Evolutionary conservation across 2,329 filamentous ascomycete species (phyloP).

Genomic region (Curvularia spicifera): DNA sequence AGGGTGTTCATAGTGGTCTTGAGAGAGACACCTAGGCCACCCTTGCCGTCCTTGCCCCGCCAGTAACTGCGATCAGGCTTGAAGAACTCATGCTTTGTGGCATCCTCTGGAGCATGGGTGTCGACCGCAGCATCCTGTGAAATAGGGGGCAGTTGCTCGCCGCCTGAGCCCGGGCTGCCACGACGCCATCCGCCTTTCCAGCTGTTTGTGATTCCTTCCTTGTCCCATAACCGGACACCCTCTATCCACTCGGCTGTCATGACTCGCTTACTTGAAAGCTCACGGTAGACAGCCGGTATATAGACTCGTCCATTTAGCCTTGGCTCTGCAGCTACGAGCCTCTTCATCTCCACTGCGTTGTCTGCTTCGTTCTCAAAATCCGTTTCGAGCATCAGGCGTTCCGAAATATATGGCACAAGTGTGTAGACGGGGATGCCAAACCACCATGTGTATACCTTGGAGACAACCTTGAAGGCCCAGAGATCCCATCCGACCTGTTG

Average conservation of each 20-base stretch:
- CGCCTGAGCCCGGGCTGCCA: slow-evolving; percentile 79
- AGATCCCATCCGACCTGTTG: slow-evolving; percentile 93
- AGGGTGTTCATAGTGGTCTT: slow-evolving; percentile 96
- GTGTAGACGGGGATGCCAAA: slow-evolving; percentile 94
- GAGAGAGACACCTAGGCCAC: slow-evolving; percentile 81
- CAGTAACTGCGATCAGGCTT: slow-evolving; percentile 84
- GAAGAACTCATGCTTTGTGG: slow-evolving; percentile 61
- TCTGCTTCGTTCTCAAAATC: slow-evolving; percentile 92
- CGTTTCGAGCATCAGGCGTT: slow-evolving; percentile 90
- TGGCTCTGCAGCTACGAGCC: slow-evolving; percentile 76
- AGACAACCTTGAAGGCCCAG: slow-evolving; percentile 92
- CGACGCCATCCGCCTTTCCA: slow-evolving; percentile 81
- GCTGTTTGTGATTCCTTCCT: slow-evolving; percentile 74
- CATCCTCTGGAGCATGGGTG: slow-evolving; percentile 38
- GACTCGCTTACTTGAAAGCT: slow-evolving; percentile 81
- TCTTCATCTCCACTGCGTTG: slow-evolving; percentile 84
- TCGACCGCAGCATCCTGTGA: slow-evolving; percentile 45
- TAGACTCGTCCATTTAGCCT: slow-evolving; percentile 82
- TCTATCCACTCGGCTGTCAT: slow-evolving; percentile 99
- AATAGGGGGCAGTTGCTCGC: slow-evolving; percentile 63
- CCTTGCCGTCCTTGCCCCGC: slow-evolving; percentile 73
- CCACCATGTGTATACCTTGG: slow-evolving; percentile 80
- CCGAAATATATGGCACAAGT: slow-evolving; percentile 89
- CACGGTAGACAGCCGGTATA: slow-evolving; percentile 81
- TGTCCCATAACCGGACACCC: slow-evolving; percentile 90